Conservation (phyloP, 768 basidiomycete genomes). For the Crepidotus variabilis region DNA sequence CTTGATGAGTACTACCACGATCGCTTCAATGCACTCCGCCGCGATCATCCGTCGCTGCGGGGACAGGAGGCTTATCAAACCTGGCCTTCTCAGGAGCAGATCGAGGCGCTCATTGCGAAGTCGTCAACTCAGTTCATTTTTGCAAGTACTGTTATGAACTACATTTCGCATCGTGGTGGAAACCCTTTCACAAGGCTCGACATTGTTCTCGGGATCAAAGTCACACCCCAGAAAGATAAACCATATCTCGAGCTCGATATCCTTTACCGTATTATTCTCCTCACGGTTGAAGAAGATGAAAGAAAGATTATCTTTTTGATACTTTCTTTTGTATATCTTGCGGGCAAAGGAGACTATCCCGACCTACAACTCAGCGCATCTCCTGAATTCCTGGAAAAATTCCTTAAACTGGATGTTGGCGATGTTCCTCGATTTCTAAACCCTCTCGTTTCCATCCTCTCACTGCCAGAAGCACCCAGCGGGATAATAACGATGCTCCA, state of each 20-base stretch:
- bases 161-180: slow-evolving; percentile 1
- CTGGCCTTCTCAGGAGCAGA: slow-evolving; percentile 7
- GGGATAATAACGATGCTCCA: background rate
- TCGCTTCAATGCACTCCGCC: background rate
- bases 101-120: slow-evolving; percentile 1
- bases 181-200: slow-evolving; percentile 1
- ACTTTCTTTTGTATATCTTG: background rate
- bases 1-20: background rate
- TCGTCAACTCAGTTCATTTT: slow-evolving; percentile 13
- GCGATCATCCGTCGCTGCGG: background rate
- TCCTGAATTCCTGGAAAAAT: background rate
- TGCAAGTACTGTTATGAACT: slow-evolving; percentile 11
- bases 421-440: background rate
- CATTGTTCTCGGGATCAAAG: slow-evolving; percentile 1
- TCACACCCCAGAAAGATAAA: background rate
- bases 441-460: background rate
- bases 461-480: background rate
- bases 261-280: slow-evolving; percentile 2
- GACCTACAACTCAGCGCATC: background rate
- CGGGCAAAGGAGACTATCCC: background rate
- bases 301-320: background rate
- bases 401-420: background rate
- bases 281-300: background rate
- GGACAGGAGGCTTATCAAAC: background rate
- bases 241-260: slow-evolving; percentile 14